Evolutionary conservation across 1,284 basidiomycete genomes (phyloP), one percentile per base, ranked within the genome.

Genomic region (Ganoderma leucocontextum): DNA sequence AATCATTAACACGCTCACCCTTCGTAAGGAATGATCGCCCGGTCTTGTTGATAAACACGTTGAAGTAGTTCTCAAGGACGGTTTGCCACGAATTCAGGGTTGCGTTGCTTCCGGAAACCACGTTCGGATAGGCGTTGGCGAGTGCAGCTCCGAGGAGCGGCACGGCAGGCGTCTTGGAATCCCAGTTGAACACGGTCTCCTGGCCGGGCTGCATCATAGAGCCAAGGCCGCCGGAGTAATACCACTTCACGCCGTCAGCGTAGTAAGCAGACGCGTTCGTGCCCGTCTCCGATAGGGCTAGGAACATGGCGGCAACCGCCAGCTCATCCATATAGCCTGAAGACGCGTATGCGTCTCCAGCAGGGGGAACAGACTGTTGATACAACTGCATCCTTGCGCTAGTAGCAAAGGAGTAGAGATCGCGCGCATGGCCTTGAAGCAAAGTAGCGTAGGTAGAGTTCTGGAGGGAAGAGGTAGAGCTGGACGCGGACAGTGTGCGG

Each of bases 121-220:
- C 81, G 65, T 75, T 80, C 63, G 80, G 80, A 74, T 88, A 80
- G 44, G 86, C 79, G 70, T 85, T 80, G 1, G 89, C 87, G 38
- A 95, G 82, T 67, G 91, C 90, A 0, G 90, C 82, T 63, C 93
- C 93, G 13, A 97, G 81, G 22, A 97, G 86, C 53, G 90, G 87
- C 0, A 94, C 77, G 1, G 91, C 94, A 3, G 95, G 91, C 0
- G 87, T 86, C 78, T 94, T 94, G 1, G 89, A 88, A 77, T 97
- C 95, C 96, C 96, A 98, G 77, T 97, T 96, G 82, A 96, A 94
- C 7, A 92, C 90, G 6, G 83, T 80, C 63, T 90, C 81, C 53
- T 84, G 81, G 1, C 83, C 72, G 1, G 71, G 60, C 10, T 72
- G 29, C 10, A 78, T 49, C 62, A 74, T 71, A 4, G 57, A 82